Conservation (phyloP, 345 rosid species). For the Carallia pectinifolia region DNA sequence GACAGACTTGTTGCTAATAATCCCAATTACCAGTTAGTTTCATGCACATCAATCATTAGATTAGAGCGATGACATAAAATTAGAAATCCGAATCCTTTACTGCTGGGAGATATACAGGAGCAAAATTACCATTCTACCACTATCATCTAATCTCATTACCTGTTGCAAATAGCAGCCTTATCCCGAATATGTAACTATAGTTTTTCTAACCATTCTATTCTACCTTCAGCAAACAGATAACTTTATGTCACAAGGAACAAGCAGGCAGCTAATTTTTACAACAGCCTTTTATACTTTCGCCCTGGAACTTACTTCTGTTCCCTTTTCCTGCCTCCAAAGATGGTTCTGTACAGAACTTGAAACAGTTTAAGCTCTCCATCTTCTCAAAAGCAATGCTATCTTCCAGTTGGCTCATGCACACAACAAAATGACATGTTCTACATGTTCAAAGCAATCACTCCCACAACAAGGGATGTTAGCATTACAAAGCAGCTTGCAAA, state of each 20-base stretch:
- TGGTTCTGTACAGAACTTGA: constrained; percentile 12
- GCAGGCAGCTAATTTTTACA: constrained; percentile 8
- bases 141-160: constrained; percentile 5
- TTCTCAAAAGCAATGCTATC: constrained; percentile 10
- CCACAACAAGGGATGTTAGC: constrained; percentile 26
- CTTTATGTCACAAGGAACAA: constrained; percentile 21
- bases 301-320: background rate
- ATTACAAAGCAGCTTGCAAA: constrained; percentile 22
- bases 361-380: constrained; percentile 10
- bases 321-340: constrained; percentile 2
- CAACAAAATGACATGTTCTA: constrained; percentile 16
- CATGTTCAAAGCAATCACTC: constrained; percentile 22
- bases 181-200: constrained; percentile 2
- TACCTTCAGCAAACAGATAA: constrained; percentile 17
- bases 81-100: background rate
- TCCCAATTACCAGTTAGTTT: background rate
- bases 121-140: constrained; percentile 12
- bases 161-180: constrained; percentile 6
- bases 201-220: constrained; percentile 6
- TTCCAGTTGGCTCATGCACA: constrained; percentile 20
- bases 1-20: too few relatives aligned
- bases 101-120: constrained; percentile 16
- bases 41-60: background rate
- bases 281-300: background rate
- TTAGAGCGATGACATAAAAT: background rate